These are phyloP conservation scores for Marasmius tenuissimus DNA, from an alignment of 1,284 basidiomycete genomes.

Conservation along the genomic window DNA sequence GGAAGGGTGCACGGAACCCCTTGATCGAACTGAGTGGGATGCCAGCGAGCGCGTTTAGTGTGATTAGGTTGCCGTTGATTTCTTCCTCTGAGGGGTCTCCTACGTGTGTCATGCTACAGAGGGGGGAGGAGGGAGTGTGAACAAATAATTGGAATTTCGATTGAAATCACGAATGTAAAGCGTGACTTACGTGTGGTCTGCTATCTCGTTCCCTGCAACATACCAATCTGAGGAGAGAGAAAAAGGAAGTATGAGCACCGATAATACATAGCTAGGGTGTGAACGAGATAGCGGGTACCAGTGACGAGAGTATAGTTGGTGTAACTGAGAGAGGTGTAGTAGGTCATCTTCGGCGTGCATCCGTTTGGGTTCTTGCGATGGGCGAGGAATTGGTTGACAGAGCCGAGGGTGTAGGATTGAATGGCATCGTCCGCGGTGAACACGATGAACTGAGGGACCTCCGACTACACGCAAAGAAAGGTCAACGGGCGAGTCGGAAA, in stretches of 20 bases:
- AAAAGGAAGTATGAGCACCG: constrained; percentile 3
- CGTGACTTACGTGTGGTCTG: constrained; percentile 73
- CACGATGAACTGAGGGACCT: constrained; percentile 72
- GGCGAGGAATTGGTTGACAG: constrained; percentile 75
- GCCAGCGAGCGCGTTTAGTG: constrained; percentile 78
- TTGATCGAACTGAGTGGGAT: constrained; percentile 70
- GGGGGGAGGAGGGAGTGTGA: constrained; percentile 10
- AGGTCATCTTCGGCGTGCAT: constrained; percentile 75
- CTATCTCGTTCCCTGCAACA: constrained; percentile 84
- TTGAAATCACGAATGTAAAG: neutral
- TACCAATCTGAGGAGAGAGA: constrained; percentile 59
- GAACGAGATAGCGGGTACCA: constrained; percentile 26
- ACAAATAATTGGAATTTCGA: constrained; percentile 7
- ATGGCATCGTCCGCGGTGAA: constrained; percentile 75
- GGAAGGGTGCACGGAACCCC: constrained; percentile 81
- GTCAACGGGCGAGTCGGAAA: constrained; percentile 4
- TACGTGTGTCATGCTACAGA: constrained; percentile 76
- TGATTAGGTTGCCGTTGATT: constrained; percentile 79
- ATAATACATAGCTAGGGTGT: neutral
- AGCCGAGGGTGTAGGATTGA: constrained; percentile 70
- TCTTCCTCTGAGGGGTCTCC: constrained; percentile 61
- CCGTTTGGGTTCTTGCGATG: constrained; percentile 83
- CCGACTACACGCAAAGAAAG: constrained; percentile 36
- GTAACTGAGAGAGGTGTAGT: constrained; percentile 71
- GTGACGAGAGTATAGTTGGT: constrained; percentile 83